A percentile compares a stretch with the other conserved stretches of the same genome.
Evolutionary conservation across 2,329 filamentous ascomycete species (phyloP).

Genomic region (Venturia carpophila): DNA sequence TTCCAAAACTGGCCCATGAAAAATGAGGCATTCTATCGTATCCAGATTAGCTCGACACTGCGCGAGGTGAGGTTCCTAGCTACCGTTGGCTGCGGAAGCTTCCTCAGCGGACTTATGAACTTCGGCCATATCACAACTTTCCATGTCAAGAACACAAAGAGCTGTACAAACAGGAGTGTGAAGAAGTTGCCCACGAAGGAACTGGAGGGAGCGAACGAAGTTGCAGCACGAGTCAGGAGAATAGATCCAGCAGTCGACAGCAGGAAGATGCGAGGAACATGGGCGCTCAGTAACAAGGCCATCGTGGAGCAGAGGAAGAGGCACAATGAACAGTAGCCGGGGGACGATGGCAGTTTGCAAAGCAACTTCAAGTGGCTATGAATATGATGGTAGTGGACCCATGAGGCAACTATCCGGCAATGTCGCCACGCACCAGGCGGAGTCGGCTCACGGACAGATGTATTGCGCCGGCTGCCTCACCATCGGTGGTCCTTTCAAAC

Average conservation of each 20-base stretch:
- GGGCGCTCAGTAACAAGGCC: neutral
- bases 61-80: slow-evolving; percentile 16
- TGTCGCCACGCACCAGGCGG: neutral
- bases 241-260: neutral
- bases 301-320: neutral
- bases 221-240: neutral
- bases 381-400: neutral
- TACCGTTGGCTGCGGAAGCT: slow-evolving; percentile 48
- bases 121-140: slow-evolving; percentile 48
- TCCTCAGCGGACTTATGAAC: slow-evolving; percentile 50
- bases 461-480: neutral
- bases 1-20: slow-evolving; percentile 37
- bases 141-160: slow-evolving; percentile 7
- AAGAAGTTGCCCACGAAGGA: slow-evolving; percentile 2
- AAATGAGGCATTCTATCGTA: slow-evolving; percentile 26
- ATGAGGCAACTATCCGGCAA: neutral
- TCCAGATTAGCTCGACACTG: neutral
- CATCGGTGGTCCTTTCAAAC: neutral
- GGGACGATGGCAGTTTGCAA: neutral
- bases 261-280: neutral
- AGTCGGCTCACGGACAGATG: slow-evolving; percentile 2
- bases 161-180: neutral
- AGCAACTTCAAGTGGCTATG: too few species aligned
- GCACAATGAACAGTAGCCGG: too few species aligned
- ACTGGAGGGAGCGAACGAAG: neutral